These are phyloP conservation scores for Glycine tomentella DNA, from an alignment of 306 rosid genomes.

Conservation along the genomic window DNA sequence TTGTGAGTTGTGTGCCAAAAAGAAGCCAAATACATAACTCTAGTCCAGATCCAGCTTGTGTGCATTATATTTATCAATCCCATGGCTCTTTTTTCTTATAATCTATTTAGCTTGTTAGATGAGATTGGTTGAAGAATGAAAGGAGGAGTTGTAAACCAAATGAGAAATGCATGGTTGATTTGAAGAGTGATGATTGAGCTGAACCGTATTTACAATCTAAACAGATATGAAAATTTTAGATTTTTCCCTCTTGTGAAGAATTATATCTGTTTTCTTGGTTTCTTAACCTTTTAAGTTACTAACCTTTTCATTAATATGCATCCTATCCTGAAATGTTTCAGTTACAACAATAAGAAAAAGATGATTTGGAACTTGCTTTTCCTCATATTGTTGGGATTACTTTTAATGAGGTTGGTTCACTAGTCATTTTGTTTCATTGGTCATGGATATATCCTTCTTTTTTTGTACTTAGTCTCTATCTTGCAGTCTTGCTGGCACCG, in stretches of 20 bases:
- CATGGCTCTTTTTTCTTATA: neutral
- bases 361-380: conserved; percentile 77
- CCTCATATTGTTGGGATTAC: conserved; percentile 66
- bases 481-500: conserved; percentile 85
- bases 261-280: neutral
- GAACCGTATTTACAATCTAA: conserved; percentile 25
- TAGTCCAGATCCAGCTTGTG: neutral
- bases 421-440: conserved; percentile 38
- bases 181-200: conserved; percentile 25
- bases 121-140: conserved; percentile 4
- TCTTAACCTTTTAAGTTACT: conserved; percentile 6
- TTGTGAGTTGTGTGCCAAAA: neutral
- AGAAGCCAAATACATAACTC: conserved; percentile 3
- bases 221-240: conserved; percentile 17
- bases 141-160: neutral
- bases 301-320: conserved; percentile 32
- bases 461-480: conserved; percentile 49
- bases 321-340: conserved; percentile 55
- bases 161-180: neutral
- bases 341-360: conserved; percentile 89
- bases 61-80: conserved; percentile 2
- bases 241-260: conserved; percentile 2
- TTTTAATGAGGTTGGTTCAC: conserved; percentile 73
- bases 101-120: neutral
- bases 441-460: conserved; percentile 27